These are phyloP conservation scores for Nicotiana tomentosiformis DNA, from an alignment of 257 asterid genomes.

Conservation along the genomic window DNA sequence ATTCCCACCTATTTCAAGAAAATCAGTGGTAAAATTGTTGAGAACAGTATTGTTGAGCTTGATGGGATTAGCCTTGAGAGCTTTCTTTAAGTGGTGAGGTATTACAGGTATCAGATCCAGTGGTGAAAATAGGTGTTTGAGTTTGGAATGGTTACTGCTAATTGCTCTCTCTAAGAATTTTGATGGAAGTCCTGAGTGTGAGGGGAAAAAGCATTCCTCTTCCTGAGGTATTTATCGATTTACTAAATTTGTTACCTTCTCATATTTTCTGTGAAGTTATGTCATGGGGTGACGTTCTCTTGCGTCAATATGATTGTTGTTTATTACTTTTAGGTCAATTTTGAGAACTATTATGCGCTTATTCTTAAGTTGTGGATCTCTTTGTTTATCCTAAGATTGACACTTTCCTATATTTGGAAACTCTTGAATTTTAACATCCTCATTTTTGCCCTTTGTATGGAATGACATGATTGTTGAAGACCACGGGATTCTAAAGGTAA, in stretches of 20 bases:
- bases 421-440: not conserved
- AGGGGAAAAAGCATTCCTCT: conserved; percentile 57
- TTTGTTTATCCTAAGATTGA: conserved; percentile 45
- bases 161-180: conserved; percentile 73
- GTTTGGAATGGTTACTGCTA: conserved; percentile 77
- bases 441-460: not conserved
- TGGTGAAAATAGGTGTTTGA: conserved; percentile 71
- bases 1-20: conserved; percentile 62
- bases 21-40: conserved; percentile 73
- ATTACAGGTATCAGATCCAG: conserved; percentile 75
- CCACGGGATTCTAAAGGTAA: not conserved
- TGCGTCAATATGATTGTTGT: not conserved
- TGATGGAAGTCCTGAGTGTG: conserved; percentile 54
- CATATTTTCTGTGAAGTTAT: not conserved
- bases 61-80: conserved; percentile 78
- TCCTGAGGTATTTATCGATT: conserved; percentile 24
- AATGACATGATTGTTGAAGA: not conserved
- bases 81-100: conserved; percentile 94
- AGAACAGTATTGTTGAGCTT: conserved; percentile 75
- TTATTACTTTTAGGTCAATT: not conserved
- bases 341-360: conserved; percentile 27
- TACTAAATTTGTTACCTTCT: not conserved
- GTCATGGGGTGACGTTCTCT: not conserved
- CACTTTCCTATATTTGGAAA: not conserved
- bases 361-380: conserved; percentile 47